Base-by-base conservation (phyloP, 257 asterid genomes). In the Jaltomata sinuosa region DNA sequence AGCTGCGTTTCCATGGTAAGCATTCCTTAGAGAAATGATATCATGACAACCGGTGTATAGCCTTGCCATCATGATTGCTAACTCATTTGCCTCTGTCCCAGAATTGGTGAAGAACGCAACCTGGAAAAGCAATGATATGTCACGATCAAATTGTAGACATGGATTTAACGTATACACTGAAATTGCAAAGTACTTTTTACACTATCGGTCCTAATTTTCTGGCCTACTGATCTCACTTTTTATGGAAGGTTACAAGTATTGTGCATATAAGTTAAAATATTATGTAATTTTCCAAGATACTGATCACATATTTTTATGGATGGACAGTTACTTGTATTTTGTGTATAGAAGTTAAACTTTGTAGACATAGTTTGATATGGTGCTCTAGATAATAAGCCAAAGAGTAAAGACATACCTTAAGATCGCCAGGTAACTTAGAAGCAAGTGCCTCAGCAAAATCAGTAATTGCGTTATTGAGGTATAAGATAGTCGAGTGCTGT, bases 71-170 rank as follows among this genome's bases (percentile, higher is more conserved):
- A 96, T 32, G 87, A 96, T 80, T 29, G 98, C 99, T 87, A 94
- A 89, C 88, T 96, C 99, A 62, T 96, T 96, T 7, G 98, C 99
- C 89, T 96, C 98, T 0, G 99, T 96, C 86, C 98, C 99, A 14
- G 99, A 96, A 89, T 96, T 96, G 6, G 98, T 96, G 86, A 96
- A 94, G 91, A 92, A 96, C 74, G 93, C 97, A 50, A 96, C 98
- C 98, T 96, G n/a, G 38, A 68, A 64, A 49, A 9, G 18, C 27
- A 27, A 77, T 76, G 11, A 47, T 16, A 49, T 76, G 61, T 27
- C 81, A 0, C 16, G 2, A 47, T 76, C 14, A 76, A 12, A 15
- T 76, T 47, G 42, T 8, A 47, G 42, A 76, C 9, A 76, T 42
- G n/a, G 38, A 45, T 74, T 22, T 74, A 40, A 42, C 7, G 0